Conservation (phyloP, 2,329 filamentous ascomycete genomes). For the Chaetomium sp. region DNA sequence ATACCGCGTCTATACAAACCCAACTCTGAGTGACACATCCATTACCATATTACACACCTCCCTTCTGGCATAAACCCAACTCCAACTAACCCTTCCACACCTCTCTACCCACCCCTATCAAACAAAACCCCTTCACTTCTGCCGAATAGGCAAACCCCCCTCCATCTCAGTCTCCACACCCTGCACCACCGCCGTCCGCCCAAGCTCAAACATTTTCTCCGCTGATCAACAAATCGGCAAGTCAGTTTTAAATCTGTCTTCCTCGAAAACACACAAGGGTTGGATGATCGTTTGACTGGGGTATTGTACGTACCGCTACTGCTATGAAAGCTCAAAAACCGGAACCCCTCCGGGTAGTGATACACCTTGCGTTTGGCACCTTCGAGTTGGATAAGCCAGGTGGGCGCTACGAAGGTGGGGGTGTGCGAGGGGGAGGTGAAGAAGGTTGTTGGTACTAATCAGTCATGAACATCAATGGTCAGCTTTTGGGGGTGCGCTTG, state of each 20-base stretch:
- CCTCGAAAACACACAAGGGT: background rate
- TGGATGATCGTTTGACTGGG: too few species aligned
- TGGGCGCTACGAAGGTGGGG: background rate
- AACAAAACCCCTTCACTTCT: background rate
- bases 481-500: background rate
- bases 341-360: conserved; percentile 12
- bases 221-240: background rate
- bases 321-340: conserved; percentile 8
- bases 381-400: conserved; percentile 15
- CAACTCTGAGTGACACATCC: too few species aligned
- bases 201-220: conserved; percentile 6
- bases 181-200: background rate
- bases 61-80: too few species aligned
- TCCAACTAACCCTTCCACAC: too few species aligned
- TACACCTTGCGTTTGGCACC: conserved; percentile 4
- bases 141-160: background rate
- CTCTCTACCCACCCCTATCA: too few species aligned
- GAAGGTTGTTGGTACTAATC: background rate
- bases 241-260: too few species aligned
- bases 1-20: too few species aligned
- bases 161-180: background rate
- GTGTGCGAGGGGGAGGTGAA: background rate
- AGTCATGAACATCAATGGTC: background rate
- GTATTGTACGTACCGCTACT: background rate
- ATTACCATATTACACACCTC: too few species aligned